These are phyloP conservation scores for Calonectria henricotiae DNA, from an alignment of 2,329 filamentous ascomycete species.

Conservation along the genomic window DNA sequence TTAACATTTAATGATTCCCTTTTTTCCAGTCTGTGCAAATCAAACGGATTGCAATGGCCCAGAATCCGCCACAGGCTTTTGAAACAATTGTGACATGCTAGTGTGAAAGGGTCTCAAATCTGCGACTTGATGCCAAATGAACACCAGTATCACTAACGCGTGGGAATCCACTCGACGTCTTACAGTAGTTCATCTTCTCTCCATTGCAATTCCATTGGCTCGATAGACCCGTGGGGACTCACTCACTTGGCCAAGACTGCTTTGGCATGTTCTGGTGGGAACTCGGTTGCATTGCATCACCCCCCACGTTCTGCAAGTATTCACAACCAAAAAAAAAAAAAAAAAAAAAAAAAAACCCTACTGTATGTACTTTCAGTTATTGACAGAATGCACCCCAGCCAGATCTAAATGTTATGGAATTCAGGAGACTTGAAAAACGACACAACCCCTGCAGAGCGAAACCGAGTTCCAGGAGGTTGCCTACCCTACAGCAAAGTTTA, in stretches of 20 bases:
- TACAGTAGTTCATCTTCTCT: not conserved
- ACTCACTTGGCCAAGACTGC: not conserved
- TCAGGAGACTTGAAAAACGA: not conserved
- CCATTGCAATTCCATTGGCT: not conserved
- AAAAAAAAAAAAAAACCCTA: no score
- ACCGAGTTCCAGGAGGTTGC: not conserved
- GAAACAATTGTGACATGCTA: not conserved
- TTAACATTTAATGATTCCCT: conserved; percentile 2
- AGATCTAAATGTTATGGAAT: not conserved
- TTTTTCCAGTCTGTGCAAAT: not conserved
- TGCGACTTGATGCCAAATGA: not conserved
- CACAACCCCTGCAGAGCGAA: not conserved
- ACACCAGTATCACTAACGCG: not conserved
- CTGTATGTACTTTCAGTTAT: not conserved
- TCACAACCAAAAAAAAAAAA: no score
- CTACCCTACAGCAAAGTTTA: conserved; percentile 4
- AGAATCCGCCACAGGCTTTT: not conserved
- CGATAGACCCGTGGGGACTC: not conserved
- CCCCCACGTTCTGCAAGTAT: conserved; percentile 2
- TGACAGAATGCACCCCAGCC: not conserved
- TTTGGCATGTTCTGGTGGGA: not conserved
- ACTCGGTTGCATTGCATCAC: conserved; percentile 1
- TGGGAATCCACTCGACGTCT: no score
- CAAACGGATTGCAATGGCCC: not conserved
- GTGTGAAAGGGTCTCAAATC: not conserved